Conservation (phyloP, 805 yeast species). For the Pichia membranifaciens region DNA sequence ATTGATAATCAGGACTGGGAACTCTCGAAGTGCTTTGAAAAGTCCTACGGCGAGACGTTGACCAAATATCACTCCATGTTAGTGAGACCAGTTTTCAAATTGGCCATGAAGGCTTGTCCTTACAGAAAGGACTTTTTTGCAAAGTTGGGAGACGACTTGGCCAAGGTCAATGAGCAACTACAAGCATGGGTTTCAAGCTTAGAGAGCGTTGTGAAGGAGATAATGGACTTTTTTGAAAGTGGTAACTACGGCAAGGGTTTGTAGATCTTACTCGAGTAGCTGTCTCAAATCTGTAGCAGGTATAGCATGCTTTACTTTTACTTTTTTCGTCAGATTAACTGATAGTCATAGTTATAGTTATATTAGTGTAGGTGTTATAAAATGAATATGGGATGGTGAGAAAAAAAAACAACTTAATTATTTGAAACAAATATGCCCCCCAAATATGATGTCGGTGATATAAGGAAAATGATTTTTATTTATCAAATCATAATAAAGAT, state of each 20-base stretch:
- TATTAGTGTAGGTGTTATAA: constrained; percentile 2
- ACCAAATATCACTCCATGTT: constrained; percentile 77
- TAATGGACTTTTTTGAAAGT: constrained; percentile 66
- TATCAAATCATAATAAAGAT: constrained; percentile 39
- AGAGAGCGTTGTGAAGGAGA: constrained; percentile 65
- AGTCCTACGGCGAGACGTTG: constrained; percentile 77
- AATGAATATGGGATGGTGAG: neutral
- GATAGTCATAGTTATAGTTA: constrained; percentile 11
- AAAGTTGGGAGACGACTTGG: constrained; percentile 74
- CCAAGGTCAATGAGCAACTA: constrained; percentile 59
- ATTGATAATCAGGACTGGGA: constrained; percentile 58
- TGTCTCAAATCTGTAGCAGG: no score
- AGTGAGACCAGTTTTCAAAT: constrained; percentile 79
- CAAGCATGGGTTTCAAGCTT: constrained; percentile 70
- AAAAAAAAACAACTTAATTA: neutral
- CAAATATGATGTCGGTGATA: neutral
- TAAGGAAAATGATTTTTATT: neutral
- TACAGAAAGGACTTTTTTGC: constrained; percentile 79
- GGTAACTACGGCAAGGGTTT: constrained; percentile 89
- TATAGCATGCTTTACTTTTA: neutral
- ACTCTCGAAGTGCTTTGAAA: constrained; percentile 71
- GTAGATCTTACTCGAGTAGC: no score
- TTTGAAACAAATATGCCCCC: constrained; percentile 1
- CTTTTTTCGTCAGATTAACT: neutral
- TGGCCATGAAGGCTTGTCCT: constrained; percentile 95